Base-by-base conservation (phyloP, 371 early-diverging fungal genomes). In the Umbelopsis sp. region DNA sequence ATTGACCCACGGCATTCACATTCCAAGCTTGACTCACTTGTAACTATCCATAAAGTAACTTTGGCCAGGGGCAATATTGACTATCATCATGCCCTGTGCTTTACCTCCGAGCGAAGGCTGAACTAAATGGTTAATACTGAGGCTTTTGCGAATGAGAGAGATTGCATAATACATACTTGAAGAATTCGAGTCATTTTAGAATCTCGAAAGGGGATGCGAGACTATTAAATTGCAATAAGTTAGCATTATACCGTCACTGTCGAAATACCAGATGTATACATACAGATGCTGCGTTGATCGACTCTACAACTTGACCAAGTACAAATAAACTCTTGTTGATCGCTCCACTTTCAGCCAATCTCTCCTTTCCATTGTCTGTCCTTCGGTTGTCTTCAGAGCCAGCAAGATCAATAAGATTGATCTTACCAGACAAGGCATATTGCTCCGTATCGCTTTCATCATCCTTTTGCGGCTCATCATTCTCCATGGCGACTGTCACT, bases 281-380 rank as follows among this genome's bases (percentile, higher is more conserved):
- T 71, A 81, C 82, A 24, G 83, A 78, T 1, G 87, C 86, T 0
- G 73, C 77, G 63, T 86, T 85, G 29, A 93, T 73, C 0, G 90
- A 88, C 67, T 92, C 90, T 18, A 93, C 87, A 0, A 92, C 93
- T 71, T 92, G 86, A 18, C 87, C 87, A 3, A 93, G 80, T 10
- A 87, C 89, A 81, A 92, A 92, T 22, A 93, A 74, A n/a, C 86
- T 86, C 68, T 82, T 87, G 79, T 93, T 93, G 68, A 93, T 93
- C 25, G 87, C 88, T 14, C 84, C 84, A 66, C 88, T 87, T 72
- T 92, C 92, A 10, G 80, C 85, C 81, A 92, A 80, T 7, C 90
- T 73, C 22, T 82, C 83, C 51, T 79, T 79, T 18, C 79, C 80
- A 71, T 92, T 92, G 20, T 84, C 91, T 22, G 93, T 91, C 52